These are phyloP conservation scores for Oryza meridionalis DNA, from an alignment of 176 grass and related monocot species.

Conservation along the genomic window DNA sequence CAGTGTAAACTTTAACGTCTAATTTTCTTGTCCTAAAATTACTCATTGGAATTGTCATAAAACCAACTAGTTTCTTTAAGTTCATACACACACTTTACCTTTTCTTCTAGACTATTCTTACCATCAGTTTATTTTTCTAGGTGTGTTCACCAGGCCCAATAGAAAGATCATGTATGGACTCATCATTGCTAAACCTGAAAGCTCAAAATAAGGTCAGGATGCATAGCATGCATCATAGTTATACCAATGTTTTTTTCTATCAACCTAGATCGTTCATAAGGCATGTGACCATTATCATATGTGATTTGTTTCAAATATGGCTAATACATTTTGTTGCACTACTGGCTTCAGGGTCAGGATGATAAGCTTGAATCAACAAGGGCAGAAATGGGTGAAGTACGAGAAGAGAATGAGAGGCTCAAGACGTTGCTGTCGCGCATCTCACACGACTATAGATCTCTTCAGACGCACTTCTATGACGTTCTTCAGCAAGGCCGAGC, in stretches of 20 bases:
- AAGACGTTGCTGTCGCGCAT: slow-evolving; percentile 59
- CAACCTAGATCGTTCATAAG: not conserved
- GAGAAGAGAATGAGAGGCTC: slow-evolving; percentile 84
- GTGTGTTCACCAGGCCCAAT: slow-evolving; percentile 23
- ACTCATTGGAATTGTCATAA: not conserved
- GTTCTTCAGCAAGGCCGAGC: slow-evolving; percentile 46
- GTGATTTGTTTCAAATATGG: slow-evolving; percentile 31
- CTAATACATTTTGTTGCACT: not conserved
- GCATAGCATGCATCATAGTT: slow-evolving; percentile 21
- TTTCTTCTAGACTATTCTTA: slow-evolving; percentile 29
- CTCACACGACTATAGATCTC: slow-evolving; percentile 66
- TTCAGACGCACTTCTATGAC: slow-evolving; percentile 58
- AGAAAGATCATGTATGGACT: slow-evolving; percentile 44
- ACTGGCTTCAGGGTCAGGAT: slow-evolving; percentile 40
- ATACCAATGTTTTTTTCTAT: slow-evolving; percentile 2
- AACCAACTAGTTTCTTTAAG: not conserved
- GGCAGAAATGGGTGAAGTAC: slow-evolving; percentile 74
- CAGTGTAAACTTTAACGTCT: not conserved
- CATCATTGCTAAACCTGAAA: slow-evolving; percentile 25
- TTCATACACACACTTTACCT: slow-evolving; percentile 1
- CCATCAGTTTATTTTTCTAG: slow-evolving; percentile 29
- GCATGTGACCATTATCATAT: slow-evolving; percentile 47
- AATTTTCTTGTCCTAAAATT: not conserved
- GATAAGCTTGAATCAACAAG: slow-evolving; percentile 64
- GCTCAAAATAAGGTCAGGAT: slow-evolving; percentile 54